A percentile compares a stretch with the other conserved stretches of the same genome.
These are phyloP conservation scores for Phellopilus nigrolimitatus DNA, from an alignment of 1,284 basidiomycete genomes.

Conservation along the genomic window DNA sequence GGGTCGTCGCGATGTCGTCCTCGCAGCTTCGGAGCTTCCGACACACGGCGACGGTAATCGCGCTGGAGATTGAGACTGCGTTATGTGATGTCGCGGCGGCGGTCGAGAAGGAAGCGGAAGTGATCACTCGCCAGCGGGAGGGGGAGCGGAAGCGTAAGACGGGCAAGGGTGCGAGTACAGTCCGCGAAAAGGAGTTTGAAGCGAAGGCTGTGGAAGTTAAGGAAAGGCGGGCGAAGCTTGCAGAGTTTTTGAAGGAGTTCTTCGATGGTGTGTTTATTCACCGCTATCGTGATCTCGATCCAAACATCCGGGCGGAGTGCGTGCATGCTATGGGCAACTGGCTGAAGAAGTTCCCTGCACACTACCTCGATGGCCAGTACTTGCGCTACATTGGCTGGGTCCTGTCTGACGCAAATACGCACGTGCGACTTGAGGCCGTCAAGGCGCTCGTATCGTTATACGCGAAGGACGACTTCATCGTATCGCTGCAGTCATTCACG, in stretches of 20 bases:
- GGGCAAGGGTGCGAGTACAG: conserved; percentile 36
- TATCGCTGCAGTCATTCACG: conserved; percentile 83
- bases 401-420: conserved; percentile 78
- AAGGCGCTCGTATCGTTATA: conserved; percentile 81
- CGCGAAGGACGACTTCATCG: conserved; percentile 68
- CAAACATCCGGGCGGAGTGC: conserved; percentile 89
- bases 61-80: conserved; percentile 82
- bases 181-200: conserved; percentile 45
- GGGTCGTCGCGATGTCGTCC: conserved; percentile 92
- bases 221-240: conserved; percentile 65
- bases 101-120: conserved; percentile 82
- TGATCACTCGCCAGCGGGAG: conserved; percentile 80
- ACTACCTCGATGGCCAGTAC: conserved; percentile 84
- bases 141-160: conserved; percentile 85
- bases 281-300: conserved; percentile 92
- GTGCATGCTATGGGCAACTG: conserved; percentile 87
- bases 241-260: conserved; percentile 85
- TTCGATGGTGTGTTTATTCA: conserved; percentile 94
- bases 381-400: conserved; percentile 96
- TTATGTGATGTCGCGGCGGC: conserved; percentile 80
- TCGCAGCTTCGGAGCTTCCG: conserved; percentile 93
- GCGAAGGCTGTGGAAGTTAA: conserved; percentile 52
- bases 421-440: conserved; percentile 86
- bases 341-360: conserved; percentile 85
- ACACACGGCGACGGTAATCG: conserved; percentile 91